phyloP scores from a whole-genome alignment of 2,329 filamentous ascomycete genomes.

The Aureobasidium pullulans region DNA sequence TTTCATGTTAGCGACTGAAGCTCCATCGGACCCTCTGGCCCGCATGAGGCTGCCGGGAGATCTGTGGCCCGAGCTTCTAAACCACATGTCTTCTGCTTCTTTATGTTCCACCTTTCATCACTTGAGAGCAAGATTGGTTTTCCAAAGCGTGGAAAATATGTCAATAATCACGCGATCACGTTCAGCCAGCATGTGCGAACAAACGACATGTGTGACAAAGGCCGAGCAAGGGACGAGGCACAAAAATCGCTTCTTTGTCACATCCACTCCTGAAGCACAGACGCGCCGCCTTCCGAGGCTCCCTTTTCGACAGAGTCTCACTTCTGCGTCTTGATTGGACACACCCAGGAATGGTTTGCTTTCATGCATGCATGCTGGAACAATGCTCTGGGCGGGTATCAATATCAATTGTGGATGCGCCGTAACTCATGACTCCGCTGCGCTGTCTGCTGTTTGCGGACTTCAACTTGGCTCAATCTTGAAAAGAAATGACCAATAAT shows the following conservation, averaged over 20 bases:
- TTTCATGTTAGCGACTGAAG: slow-evolving; percentile 12
- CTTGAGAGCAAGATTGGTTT: not conserved
- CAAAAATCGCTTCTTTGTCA: slow-evolving; percentile 1
- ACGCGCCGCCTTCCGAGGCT: slow-evolving; percentile 8
- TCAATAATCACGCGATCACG: not conserved
- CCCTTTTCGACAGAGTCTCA: not conserved
- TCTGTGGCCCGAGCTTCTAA: not conserved
- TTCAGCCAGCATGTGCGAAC: no score
- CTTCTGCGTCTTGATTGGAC: not conserved
- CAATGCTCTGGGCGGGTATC: not conserved
- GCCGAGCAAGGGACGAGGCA: not conserved
- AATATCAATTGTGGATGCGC: not conserved
- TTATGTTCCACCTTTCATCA: not conserved
- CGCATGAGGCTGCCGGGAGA: slow-evolving; percentile 1
- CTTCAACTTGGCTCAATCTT: not conserved
- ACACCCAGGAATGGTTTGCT: not conserved
- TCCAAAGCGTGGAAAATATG: not conserved
- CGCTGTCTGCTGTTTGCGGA: no score
- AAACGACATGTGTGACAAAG: not conserved
- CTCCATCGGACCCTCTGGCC: not conserved
- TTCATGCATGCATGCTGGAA: not conserved
- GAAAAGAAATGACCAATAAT: not conserved
- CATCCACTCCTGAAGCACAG: slow-evolving; percentile 4
- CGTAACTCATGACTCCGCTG: not conserved
- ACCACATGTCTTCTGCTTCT: not conserved